Conservation (phyloP, 208 protist species). For the Trypanosoma boissoni region DNA sequence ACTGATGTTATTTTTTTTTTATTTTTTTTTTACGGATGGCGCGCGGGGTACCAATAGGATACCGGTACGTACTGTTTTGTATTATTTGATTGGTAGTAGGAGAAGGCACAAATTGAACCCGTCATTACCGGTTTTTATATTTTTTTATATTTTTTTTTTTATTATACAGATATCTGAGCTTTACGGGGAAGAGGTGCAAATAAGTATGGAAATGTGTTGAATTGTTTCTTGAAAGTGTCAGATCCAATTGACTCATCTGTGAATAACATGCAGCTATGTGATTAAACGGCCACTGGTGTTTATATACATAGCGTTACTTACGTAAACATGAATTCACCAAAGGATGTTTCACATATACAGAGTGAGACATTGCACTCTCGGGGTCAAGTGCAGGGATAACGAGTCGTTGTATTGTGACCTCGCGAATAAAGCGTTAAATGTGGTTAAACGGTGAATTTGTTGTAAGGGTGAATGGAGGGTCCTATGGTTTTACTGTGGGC, state of each 20-base stretch:
- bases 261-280: constrained; percentile 58
- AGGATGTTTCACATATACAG: constrained; percentile 40
- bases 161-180: too few species aligned
- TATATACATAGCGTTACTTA: constrained; percentile 73
- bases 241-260: constrained; percentile 15
- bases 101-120: constrained; percentile 8
- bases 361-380: not conserved
- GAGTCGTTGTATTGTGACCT: constrained; percentile 89
- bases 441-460: not conserved
- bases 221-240: constrained; percentile 12
- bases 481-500: too few species aligned
- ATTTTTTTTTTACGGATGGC: constrained; percentile 4
- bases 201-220: constrained; percentile 19
- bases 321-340: constrained; percentile 46
- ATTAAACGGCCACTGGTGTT: constrained; percentile 76
- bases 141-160: too few species aligned
- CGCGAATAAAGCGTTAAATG: not conserved
- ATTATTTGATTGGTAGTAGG: constrained; percentile 3
- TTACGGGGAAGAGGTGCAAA: too few species aligned
- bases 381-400: constrained; percentile 54
- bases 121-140: constrained; percentile 1
- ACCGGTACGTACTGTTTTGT: constrained; percentile 6
- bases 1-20: too few species aligned
- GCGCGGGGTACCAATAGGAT: constrained; percentile 4
- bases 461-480: not conserved